Evolutionary conservation across 331 rosid genomes (phyloP), one percentile per base, ranked within the genome.

Genomic region (Prunus yedoensis): DNA sequence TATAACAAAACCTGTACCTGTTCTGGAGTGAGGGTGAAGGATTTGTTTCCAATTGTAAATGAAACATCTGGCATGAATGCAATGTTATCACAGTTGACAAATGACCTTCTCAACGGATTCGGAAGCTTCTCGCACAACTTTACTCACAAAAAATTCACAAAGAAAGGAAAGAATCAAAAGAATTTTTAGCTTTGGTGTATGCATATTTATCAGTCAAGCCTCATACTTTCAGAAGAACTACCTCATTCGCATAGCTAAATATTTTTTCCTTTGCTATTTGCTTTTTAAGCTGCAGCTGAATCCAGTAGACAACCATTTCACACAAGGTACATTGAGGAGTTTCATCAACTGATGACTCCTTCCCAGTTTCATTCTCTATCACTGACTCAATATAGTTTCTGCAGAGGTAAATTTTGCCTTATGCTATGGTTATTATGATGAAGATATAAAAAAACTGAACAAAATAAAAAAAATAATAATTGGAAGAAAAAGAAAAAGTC

Each of bases 41-140:
- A 70, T 63, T 73, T 87, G 85, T 89, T 81, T 76, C 86, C 89
- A 66, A 91, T 84, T 0, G 75, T 80, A 79, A 91, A 89, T 53
- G 91, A 64, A 52, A 91, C 57, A 70, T 78, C 45, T 13, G 97
- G 97, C 89, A 89, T 65, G 72, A 73, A 27, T 15, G 86, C 79
- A 66, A 87, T 52, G 9, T 35, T 66, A 14, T 84, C 73, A 60
- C 97, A 91, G 83, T 87, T 51, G 78, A 89, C 70, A 54, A 84
- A 87, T 27, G 94, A 86, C 13, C 81, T 85, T 83, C 85, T 86
- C 2, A 58, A 20, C 0, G 92, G 94, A 86, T 86, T 83, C 4
- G 97, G 97, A 51, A 91, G 91, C 87, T 68, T 87, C 81, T 89
- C 94, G 25, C 97, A 91, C 71, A 91, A 57, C 94, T 91, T 76